Evolutionary conservation across 768 basidiomycete species (phyloP).

Genomic region (Tulasnella sp.): DNA sequence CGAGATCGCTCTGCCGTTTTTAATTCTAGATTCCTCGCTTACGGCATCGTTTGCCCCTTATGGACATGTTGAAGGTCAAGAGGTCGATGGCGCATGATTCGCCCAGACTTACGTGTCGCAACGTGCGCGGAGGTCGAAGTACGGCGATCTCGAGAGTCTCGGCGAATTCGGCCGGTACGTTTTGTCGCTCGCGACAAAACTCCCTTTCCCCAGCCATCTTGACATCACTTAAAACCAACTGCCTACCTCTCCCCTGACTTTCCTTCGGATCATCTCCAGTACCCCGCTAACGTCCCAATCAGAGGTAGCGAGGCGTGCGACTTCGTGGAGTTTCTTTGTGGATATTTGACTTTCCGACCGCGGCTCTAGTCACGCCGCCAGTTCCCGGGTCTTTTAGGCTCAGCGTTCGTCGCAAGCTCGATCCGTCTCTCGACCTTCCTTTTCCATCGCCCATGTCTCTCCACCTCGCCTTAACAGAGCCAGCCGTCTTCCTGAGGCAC

Average conservation of each 20-base stretch:
- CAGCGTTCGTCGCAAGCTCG: background rate
- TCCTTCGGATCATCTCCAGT: background rate
- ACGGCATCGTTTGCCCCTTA: background rate
- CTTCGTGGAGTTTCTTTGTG: background rate
- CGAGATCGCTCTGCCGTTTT: background rate
- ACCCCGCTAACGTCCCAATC: background rate
- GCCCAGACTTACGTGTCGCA: background rate
- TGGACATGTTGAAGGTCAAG: background rate
- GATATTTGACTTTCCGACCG: background rate
- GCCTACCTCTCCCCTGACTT: background rate
- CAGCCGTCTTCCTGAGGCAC: conserved; percentile 56
- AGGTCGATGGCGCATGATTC: conserved; percentile 3
- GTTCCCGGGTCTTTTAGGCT: background rate
- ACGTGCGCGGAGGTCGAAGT: background rate
- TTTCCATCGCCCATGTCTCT: background rate
- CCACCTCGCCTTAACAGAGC: conserved; percentile 53
- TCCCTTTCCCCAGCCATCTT: conserved; percentile 8
- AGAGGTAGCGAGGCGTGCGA: background rate
- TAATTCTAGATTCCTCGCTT: background rate
- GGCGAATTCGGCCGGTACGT: background rate
- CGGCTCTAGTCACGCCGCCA: background rate
- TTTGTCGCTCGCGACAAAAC: background rate
- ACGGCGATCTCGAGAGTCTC: background rate
- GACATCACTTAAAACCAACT: background rate
- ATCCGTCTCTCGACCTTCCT: background rate